Evolutionary conservation across 2,329 filamentous ascomycete species (phyloP).

Genomic region (Bertia moriformis): DNA sequence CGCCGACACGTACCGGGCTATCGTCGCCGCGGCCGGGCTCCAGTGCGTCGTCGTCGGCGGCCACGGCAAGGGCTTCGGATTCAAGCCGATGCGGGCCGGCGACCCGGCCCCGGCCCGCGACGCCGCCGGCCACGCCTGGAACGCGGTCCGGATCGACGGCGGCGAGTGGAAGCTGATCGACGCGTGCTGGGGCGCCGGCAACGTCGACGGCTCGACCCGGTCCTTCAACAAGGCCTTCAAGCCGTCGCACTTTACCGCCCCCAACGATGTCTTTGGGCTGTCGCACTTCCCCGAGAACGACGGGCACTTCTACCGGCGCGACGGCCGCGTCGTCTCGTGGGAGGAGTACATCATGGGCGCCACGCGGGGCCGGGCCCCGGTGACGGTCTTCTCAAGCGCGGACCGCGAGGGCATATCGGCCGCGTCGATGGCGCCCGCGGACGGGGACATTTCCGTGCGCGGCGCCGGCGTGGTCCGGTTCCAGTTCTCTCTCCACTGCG

Average conservation of each 20-base stretch:
- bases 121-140: conserved; percentile 70
- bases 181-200: conserved; percentile 81
- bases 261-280: conserved; percentile 68
- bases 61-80: conserved; percentile 76
- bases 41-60: conserved; percentile 62
- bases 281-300: conserved; percentile 64
- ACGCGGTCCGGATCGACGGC: conserved; percentile 73
- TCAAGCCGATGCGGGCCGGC: conserved; percentile 45
- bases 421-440: conserved; percentile 45
- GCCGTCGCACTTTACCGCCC: conserved; percentile 40
- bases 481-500: conserved; percentile 65
- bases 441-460: conserved; percentile 44
- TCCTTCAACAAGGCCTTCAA: conserved; percentile 56
- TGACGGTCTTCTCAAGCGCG: conserved; percentile 27
- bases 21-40: conserved; percentile 67
- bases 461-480: conserved; percentile 50
- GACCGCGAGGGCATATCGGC: conserved; percentile 34
- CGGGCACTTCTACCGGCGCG: conserved; percentile 57
- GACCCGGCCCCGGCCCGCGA: conserved; percentile 49
- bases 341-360: conserved; percentile 66
- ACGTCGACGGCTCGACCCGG: conserved; percentile 34
- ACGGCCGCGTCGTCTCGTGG: conserved; percentile 58
- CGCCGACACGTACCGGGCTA: conserved; percentile 63
- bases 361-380: conserved; percentile 27
- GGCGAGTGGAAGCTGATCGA: conserved; percentile 87